Conservation (phyloP, 2,329 filamentous ascomycete species). For the Phialocephala subalpina region DNA sequence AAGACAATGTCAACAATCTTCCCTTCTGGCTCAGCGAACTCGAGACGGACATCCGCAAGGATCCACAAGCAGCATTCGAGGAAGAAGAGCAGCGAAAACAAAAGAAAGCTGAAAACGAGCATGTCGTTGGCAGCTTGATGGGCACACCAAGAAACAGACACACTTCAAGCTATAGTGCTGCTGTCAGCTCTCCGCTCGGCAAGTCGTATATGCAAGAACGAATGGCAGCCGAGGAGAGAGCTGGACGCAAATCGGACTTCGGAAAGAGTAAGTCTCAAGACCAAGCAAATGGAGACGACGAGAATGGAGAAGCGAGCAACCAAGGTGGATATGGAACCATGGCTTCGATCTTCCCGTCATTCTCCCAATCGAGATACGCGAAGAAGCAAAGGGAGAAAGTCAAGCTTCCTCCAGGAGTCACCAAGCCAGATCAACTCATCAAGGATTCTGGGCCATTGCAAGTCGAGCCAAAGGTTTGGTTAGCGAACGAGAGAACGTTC, state of each 20-base stretch:
- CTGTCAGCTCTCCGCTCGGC: conserved; percentile 71
- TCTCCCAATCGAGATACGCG: conserved; percentile 83
- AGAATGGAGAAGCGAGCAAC: conserved; percentile 42
- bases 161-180: conserved; percentile 61
- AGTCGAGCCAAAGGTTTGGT: conserved; percentile 98
- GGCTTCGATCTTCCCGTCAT: conserved; percentile 79
- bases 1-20: conserved; percentile 94
- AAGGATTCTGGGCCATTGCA: conserved; percentile 93
- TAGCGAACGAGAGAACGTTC: conserved; percentile 97
- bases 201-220: conserved; percentile 70
- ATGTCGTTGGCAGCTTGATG: conserved; percentile 88
- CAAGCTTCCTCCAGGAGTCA: conserved; percentile 84
- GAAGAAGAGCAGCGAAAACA: conserved; percentile 87
- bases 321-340: conserved; percentile 62
- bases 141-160: conserved; percentile 54
- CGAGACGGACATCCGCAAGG: conserved; percentile 91
- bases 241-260: conserved; percentile 42
- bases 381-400: conserved; percentile 59
- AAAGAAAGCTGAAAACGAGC: conserved; percentile 83
- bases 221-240: conserved; percentile 54
- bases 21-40: conserved; percentile 96
- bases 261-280: conserved; percentile 28
- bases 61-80: conserved; percentile 89
- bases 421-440: conserved; percentile 85
- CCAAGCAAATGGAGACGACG: conserved; percentile 46